A percentile compares a stretch with the other conserved stretches of the same genome.
Evolutionary conservation across 2,329 filamentous ascomycete species (phyloP).

Genomic region (Ophiostoma perfectum): DNA sequence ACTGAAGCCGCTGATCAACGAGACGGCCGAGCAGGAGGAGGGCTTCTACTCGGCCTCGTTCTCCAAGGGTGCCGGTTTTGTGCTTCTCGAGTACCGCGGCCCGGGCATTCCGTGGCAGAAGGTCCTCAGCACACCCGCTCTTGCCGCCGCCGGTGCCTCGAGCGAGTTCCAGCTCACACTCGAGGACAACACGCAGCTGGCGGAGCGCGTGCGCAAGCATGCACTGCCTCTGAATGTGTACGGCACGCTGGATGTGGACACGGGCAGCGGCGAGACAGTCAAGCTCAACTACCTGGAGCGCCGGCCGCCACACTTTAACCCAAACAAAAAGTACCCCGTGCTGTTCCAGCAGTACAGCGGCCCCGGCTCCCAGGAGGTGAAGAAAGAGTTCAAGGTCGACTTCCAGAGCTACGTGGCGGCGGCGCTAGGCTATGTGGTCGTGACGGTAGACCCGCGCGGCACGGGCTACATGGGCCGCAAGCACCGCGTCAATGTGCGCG

Average conservation of each 20-base stretch:
- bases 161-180: slow-evolving; percentile 59
- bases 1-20: slow-evolving; percentile 68
- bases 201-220: slow-evolving; percentile 63
- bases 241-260: slow-evolving; percentile 67
- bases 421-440: slow-evolving; percentile 81
- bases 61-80: slow-evolving; percentile 74
- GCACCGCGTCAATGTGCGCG: slow-evolving; percentile 74
- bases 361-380: slow-evolving; percentile 84
- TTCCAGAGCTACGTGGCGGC: slow-evolving; percentile 88
- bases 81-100: slow-evolving; percentile 76
- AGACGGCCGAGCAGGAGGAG: slow-evolving; percentile 46
- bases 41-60: slow-evolving; percentile 78
- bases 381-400: slow-evolving; percentile 73
- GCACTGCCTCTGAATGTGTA: slow-evolving; percentile 80
- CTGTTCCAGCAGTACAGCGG: slow-evolving; percentile 94
- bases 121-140: slow-evolving; percentile 68
- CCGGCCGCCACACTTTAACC: slow-evolving; percentile 81
- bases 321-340: slow-evolving; percentile 81
- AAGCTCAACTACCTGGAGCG: slow-evolving; percentile 71
- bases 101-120: slow-evolving; percentile 88
- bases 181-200: slow-evolving; percentile 70
- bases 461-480: slow-evolving; percentile 86
- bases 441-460: slow-evolving; percentile 89
- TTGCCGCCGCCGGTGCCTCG: slow-evolving; percentile 47
- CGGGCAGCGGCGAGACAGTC: slow-evolving; percentile 36